phyloP scores from a whole-genome alignment of 768 basidiomycete species.

The Kwoniella heveanensis region DNA sequence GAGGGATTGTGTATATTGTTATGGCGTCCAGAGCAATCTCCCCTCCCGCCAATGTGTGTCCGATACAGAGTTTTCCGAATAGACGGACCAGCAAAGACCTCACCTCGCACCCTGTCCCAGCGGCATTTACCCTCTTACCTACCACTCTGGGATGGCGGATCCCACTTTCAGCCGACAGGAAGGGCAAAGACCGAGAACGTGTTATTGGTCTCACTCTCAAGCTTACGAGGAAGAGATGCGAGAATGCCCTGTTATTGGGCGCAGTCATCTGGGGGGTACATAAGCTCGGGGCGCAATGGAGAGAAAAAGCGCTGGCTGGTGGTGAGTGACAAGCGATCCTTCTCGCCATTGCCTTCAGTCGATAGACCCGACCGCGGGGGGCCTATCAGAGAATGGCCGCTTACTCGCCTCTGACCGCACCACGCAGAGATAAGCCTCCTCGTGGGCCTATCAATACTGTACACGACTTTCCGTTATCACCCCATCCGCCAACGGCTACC shows the following conservation, averaged over 20 bases:
- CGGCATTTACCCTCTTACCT: constrained; percentile 16
- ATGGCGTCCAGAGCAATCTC: neutral
- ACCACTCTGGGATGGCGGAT: neutral
- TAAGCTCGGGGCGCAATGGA: constrained; percentile 36
- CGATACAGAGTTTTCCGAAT: neutral
- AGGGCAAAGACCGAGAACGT: constrained; percentile 22
- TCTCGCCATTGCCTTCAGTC: no score
- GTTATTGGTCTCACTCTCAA: constrained; percentile 9
- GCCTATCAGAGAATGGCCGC: neutral
- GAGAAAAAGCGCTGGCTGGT: constrained; percentile 45
- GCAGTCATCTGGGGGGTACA: constrained; percentile 33
- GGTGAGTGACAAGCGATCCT: constrained; percentile 27
- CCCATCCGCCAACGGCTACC: constrained; percentile 15
- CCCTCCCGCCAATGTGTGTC: neutral
- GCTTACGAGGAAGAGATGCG: constrained; percentile 42
- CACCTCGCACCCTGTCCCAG: constrained; percentile 13
- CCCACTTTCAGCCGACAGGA: constrained; percentile 6
- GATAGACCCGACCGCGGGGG: neutral
- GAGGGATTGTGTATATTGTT: neutral
- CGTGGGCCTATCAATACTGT: constrained; percentile 39
- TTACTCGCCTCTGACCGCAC: neutral
- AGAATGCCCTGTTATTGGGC: constrained; percentile 39
- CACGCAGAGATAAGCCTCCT: constrained; percentile 38
- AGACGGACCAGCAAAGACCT: constrained; percentile 3
- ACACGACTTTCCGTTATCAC: constrained; percentile 20